A percentile compares a stretch with the other conserved stretches of the same genome.
Conservation (phyloP, 495 filamentous ascomycete genomes). For the Podospora anserina region DNA sequence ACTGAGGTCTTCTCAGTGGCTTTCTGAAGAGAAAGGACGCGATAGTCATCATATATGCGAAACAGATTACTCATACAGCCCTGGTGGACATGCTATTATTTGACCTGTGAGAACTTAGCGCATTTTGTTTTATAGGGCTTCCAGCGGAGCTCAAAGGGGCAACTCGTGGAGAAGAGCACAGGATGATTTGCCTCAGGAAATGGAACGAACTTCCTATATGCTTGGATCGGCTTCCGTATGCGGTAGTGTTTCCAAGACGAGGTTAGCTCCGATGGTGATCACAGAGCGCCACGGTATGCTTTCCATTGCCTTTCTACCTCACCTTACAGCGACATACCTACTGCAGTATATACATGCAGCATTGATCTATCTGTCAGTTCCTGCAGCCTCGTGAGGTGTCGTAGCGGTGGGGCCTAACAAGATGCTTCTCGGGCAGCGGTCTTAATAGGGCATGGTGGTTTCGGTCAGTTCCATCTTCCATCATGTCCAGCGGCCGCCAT, state of each 20-base stretch:
- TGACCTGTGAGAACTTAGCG: background rate
- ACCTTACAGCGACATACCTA: background rate
- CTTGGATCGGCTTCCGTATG: conserved; percentile 4
- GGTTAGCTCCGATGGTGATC: conserved; percentile 4
- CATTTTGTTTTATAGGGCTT: background rate
- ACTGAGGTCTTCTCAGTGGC: background rate
- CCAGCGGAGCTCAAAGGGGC: conserved; percentile 5
- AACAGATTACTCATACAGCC: conserved; percentile 9
- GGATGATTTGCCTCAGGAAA: conserved; percentile 7
- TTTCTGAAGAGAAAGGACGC: background rate
- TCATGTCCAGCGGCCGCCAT: background rate
- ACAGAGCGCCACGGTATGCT: background rate
- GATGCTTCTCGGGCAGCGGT: background rate
- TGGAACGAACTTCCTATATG: background rate
- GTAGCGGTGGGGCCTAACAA: background rate
- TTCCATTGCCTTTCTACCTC: background rate
- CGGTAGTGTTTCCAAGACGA: conserved; percentile 19
- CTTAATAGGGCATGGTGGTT: background rate
- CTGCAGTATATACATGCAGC: background rate
- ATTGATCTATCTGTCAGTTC: background rate
- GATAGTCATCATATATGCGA: background rate
- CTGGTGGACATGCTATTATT: background rate
- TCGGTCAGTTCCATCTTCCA: background rate
- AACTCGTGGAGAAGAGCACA: background rate
- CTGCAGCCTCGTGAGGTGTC: background rate